Evolutionary conservation across 805 yeast genomes (phyloP), one percentile per base, ranked within the genome.

Genomic region (Candida verbasci): DNA sequence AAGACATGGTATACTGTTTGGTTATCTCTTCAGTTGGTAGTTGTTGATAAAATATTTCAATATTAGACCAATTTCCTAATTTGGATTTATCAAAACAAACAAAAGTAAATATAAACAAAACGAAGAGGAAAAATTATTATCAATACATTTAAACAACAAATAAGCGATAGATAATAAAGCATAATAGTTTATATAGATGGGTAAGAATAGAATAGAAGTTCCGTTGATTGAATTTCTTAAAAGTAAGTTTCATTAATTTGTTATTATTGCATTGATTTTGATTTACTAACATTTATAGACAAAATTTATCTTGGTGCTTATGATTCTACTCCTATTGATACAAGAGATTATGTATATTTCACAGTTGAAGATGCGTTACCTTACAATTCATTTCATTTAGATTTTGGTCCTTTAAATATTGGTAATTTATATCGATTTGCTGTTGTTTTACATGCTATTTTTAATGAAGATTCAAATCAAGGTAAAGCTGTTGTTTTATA

Each of bases 341-440:
- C 91, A 1, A 75, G 72, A 17, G 82, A 81, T 24, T 62, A 80
- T 29, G 95, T 86, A 2, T 84, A 82, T 59, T 89, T 93, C 64
- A 87, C 97, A 0, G 86, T 93, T 3, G 97, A 93, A 51, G 95
- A 89, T 46, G 79, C 91, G 1, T 72, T 93, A 31, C 94, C 93
- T 4, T 93, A 93, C 59, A 93, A 93, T 54, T 73, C 94, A n/a
- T 93, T 93, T 66, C 96, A 91, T 58, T 72, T 89, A 45, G 98
- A 93, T 59, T 93, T 93, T 61, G 98, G 98, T 31, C 98, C 98
- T 0, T 68, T 93, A 47, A 95, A 91, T 56, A 79, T 91, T 35
- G 97, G 97, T 1, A 95, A 84, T 56, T 64, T 93, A 34, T 93
- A 93, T 62, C 72, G 98, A 35, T 93, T 93, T 66, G 98, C 98